Evolutionary conservation across 208 protist genomes (phyloP).

Genomic region (Crithidia acanthocephali): DNA sequence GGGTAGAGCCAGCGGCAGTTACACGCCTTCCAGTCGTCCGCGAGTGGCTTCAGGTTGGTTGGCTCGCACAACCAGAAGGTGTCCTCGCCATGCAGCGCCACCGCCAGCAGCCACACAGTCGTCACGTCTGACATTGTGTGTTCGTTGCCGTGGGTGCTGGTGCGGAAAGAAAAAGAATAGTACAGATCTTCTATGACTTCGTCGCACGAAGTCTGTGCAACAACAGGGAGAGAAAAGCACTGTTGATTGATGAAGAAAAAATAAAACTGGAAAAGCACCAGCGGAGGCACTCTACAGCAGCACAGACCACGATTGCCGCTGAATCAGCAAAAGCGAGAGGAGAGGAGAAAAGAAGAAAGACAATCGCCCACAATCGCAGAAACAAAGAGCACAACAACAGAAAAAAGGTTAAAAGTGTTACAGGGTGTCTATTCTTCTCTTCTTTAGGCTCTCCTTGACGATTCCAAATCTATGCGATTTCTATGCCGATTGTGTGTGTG

Average conservation of each 20-base stretch:
- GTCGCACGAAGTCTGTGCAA: neutral
- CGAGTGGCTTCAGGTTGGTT: conserved; percentile 41
- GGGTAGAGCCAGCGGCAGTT: conserved; percentile 82
- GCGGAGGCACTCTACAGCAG: neutral
- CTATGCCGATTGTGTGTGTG: neutral
- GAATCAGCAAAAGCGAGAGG: neutral
- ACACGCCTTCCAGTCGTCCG: conserved; percentile 57
- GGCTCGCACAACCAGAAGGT: conserved; percentile 83
- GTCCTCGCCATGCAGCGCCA: conserved; percentile 76
- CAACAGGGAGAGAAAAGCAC: neutral
- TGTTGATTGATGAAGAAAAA: neutral
- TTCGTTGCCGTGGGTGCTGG: neutral
- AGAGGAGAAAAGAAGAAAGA: neutral
- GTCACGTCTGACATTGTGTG: conserved; percentile 30
- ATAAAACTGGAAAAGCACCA: neutral
- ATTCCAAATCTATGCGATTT: neutral
- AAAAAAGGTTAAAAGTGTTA: neutral
- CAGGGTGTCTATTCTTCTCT: neutral
- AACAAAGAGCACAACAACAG: neutral
- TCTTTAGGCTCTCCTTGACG: neutral
- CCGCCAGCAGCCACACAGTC: conserved; percentile 63
- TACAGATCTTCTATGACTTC: neutral
- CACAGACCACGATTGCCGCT: neutral
- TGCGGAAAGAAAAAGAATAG: neutral
- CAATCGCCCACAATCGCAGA: neutral